A percentile compares a stretch with the other conserved stretches of the same genome.
phyloP scores from a whole-genome alignment of 805 yeast species.

The Lachancea sp. region DNA sequence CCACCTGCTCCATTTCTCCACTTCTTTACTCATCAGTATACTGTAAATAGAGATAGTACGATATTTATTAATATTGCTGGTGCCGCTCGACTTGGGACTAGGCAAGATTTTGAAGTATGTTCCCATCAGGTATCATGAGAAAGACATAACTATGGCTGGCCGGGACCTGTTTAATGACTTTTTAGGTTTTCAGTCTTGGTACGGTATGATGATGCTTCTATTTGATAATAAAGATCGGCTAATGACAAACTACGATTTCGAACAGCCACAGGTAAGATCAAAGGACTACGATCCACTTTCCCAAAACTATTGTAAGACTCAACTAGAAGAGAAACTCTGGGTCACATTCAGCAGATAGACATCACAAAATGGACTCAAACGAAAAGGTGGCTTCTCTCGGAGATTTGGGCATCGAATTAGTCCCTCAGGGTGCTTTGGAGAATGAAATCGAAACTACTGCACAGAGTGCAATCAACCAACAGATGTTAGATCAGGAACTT shows the following conservation, averaged over 20 bases:
- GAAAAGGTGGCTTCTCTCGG: conserved; percentile 23
- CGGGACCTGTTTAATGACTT: too few relatives aligned
- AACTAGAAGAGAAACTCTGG: too few relatives aligned
- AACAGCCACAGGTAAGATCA: too few relatives aligned
- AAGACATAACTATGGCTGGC: background rate
- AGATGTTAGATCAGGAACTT: conserved; percentile 66
- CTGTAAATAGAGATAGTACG: conserved; percentile 2
- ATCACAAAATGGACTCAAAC: background rate
- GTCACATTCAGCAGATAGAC: too few relatives aligned
- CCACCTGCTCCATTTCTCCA: background rate
- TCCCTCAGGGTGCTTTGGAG: conserved; percentile 80
- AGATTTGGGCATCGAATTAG: conserved; percentile 48
- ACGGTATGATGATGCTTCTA: background rate
- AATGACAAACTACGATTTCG: background rate
- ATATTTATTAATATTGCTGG: background rate
- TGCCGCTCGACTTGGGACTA: too few relatives aligned
- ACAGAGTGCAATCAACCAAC: conserved; percentile 48
- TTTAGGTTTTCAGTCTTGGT: background rate
- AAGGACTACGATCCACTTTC: too few relatives aligned
- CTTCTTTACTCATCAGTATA: background rate
- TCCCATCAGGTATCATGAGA: background rate
- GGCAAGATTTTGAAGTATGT: too few relatives aligned
- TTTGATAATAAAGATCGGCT: background rate
- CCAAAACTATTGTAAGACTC: too few relatives aligned
- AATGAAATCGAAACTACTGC: conserved; percentile 64